A percentile compares a stretch with the other conserved stretches of the same genome.
phyloP scores from a whole-genome alignment of 345 rosid genomes.

The Noccaea bulbosa region DNA sequence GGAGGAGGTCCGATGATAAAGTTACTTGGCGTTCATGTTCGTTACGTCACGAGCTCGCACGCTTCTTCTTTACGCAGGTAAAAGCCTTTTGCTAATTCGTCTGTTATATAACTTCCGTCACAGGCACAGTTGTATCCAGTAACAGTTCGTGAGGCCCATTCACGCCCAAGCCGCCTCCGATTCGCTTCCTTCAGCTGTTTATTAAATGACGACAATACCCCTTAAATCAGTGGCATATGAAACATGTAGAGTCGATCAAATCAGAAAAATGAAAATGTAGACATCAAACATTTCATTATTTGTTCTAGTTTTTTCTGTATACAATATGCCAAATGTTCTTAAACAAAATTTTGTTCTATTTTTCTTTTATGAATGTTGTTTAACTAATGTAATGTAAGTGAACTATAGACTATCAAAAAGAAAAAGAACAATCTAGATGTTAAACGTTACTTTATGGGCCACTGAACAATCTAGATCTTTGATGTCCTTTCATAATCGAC shows the following conservation, averaged over 20 bases:
- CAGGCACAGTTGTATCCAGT: conserved; percentile 10
- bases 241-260: too few species aligned
- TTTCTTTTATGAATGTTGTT: too few species aligned
- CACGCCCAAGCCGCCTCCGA: conserved; percentile 9
- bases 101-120: conserved; percentile 40
- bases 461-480: too few species aligned
- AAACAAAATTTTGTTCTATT: too few species aligned
- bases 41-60: conserved; percentile 26
- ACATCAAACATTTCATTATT: too few species aligned
- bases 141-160: conserved; percentile 47
- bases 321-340: too few species aligned
- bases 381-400: too few species aligned
- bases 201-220: conserved; percentile 14
- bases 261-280: too few species aligned
- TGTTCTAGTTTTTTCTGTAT: too few species aligned
- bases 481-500: too few species aligned
- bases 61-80: not conserved
- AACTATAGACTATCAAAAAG: too few species aligned
- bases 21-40: conserved; percentile 38
- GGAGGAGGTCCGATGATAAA: conserved; percentile 35
- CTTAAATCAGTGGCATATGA: not conserved
- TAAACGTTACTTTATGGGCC: conserved; percentile 16
- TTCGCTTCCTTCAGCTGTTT: not conserved
- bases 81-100: conserved; percentile 27
- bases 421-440: not conserved